A percentile compares a stretch with the other conserved stretches of the same genome.
These are phyloP conservation scores for Oxyria digyna DNA, from an alignment of 148 eudicot species.

Conservation along the genomic window DNA sequence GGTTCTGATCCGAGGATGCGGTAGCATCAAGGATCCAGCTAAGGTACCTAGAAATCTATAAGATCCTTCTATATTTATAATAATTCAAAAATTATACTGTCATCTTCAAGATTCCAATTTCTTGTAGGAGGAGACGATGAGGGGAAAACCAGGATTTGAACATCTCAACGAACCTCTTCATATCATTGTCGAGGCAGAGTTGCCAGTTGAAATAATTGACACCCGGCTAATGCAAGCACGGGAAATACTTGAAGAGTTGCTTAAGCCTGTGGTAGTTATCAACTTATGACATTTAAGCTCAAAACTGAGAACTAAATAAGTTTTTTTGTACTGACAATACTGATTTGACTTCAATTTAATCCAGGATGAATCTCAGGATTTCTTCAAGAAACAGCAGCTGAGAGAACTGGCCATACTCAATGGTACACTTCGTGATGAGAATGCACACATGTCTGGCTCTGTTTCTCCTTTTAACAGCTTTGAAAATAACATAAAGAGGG, in stretches of 20 bases:
- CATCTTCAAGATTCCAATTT: background rate
- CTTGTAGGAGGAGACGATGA: constrained; percentile 89
- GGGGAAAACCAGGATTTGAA: constrained; percentile 94
- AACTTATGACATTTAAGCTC: background rate
- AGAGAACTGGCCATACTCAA: constrained; percentile 86
- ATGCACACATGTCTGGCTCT: constrained; percentile 82
- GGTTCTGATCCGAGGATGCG: constrained; percentile 91
- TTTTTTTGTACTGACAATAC: background rate
- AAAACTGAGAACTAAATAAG: background rate
- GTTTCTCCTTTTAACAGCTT: constrained; percentile 92
- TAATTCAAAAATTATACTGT: background rate
- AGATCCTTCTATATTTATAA: background rate
- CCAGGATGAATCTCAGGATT: constrained; percentile 94
- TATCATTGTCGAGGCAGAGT: constrained; percentile 85
- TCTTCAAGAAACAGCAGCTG: constrained; percentile 89
- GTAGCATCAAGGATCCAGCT: constrained; percentile 91
- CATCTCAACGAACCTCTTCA: constrained; percentile 98
- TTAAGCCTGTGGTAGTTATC: constrained; percentile 77
- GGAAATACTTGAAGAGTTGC: constrained; percentile 93
- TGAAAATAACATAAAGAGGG: constrained; percentile 71
- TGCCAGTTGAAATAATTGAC: constrained; percentile 88
- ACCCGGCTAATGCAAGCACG: constrained; percentile 87
- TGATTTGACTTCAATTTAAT: background rate
- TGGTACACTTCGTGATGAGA: constrained; percentile 85
- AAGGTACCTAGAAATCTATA: constrained; percentile 29